phyloP scores from a whole-genome alignment of 106 monocot species.

The Xerophyta viscosa region DNA sequence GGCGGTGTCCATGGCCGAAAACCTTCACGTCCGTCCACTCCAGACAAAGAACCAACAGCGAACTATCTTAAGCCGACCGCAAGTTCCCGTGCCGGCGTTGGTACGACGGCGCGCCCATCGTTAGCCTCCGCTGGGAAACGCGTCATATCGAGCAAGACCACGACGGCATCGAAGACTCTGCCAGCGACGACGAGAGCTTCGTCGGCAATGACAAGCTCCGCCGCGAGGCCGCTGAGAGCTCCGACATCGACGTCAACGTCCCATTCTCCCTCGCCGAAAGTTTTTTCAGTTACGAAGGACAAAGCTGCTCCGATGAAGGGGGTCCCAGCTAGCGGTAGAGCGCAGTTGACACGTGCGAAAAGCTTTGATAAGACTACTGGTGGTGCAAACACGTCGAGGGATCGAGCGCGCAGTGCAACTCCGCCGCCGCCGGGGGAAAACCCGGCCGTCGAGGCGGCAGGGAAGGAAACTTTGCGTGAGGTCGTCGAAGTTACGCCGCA shows the following conservation, averaged over 20 bases:
- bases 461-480: background rate
- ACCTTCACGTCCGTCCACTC: background rate
- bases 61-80: constrained; percentile 2
- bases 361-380: background rate
- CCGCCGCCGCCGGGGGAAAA: background rate
- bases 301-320: background rate
- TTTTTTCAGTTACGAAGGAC: background rate
- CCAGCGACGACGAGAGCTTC: background rate
- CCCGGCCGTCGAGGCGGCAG: no score
- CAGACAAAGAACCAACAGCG: background rate
- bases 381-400: background rate
- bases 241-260: background rate
- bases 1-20: constrained; percentile 3
- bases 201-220: background rate
- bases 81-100: background rate
- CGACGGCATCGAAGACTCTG: background rate
- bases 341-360: background rate
- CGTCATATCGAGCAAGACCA: background rate
- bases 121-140: background rate
- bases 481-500: background rate
- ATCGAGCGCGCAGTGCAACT: background rate
- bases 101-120: background rate
- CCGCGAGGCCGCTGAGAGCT: no score
- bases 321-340: background rate
- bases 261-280: background rate